Percentiles rank a stretch among this genome's conserved stretches.
Conservation (phyloP, 2,329 filamentous ascomycete genomes). For the Stachybotrys chlorohalonatus region DNA sequence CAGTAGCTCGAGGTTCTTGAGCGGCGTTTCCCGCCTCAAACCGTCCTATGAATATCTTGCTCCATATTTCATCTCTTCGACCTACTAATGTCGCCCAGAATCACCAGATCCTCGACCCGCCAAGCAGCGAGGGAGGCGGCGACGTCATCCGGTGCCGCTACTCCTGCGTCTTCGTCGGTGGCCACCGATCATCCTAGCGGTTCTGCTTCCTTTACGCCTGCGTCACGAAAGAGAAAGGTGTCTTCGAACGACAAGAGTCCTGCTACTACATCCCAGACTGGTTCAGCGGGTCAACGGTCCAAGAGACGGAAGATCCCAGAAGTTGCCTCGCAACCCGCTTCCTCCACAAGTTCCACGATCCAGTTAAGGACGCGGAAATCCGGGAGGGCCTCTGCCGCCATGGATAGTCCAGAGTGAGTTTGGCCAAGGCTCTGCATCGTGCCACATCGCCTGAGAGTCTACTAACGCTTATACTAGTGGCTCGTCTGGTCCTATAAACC, state of each 20-base stretch:
- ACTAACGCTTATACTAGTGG: conserved; percentile 7
- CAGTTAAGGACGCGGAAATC: conserved; percentile 41
- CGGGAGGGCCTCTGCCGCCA: conserved; percentile 52
- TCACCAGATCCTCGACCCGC: conserved; percentile 90
- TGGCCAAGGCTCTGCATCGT: not conserved
- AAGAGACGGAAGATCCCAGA: conserved; percentile 63
- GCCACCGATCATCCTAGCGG: conserved; percentile 29
- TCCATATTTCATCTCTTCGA: conserved; percentile 18
- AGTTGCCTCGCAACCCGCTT: conserved; percentile 24
- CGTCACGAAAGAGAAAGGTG: conserved; percentile 66
- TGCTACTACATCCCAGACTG: conserved; percentile 15
- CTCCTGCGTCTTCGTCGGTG: conserved; percentile 29
- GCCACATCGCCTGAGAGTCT: not conserved
- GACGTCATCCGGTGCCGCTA: conserved; percentile 31
- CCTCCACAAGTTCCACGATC: conserved; percentile 19
- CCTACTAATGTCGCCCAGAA: conserved; percentile 89
- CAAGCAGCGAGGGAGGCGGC: conserved; percentile 62
- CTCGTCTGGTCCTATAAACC: conserved; percentile 47
- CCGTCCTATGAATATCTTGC: conserved; percentile 10
- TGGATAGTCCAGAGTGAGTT: conserved; percentile 64
- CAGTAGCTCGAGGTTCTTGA: not conserved
- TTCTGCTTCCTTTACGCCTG: conserved; percentile 28
- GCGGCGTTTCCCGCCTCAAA: conserved; percentile 5
- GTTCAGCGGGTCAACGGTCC: conserved; percentile 46
- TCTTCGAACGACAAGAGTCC: conserved; percentile 43